phyloP scores from a whole-genome alignment of 805 yeast species.

The Candida incommunis region DNA sequence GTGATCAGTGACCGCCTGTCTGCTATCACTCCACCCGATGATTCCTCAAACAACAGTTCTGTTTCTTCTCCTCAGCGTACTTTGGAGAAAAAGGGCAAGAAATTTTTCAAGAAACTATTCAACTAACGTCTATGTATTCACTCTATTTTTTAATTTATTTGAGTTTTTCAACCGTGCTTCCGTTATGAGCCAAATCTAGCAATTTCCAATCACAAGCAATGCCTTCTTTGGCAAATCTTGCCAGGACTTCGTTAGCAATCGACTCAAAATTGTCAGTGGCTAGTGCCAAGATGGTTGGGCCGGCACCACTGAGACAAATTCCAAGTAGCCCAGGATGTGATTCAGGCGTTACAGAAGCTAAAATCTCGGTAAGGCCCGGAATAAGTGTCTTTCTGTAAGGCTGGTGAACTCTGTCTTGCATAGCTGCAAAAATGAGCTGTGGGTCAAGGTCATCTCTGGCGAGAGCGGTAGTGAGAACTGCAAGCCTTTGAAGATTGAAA shows the following conservation, averaged over 20 bases:
- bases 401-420: conserved; percentile 95
- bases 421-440: conserved; percentile 75
- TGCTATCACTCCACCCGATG: too few species aligned
- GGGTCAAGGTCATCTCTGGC: conserved; percentile 75
- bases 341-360: conserved; percentile 66
- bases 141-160: background rate
- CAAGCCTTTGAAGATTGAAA: conserved; percentile 85
- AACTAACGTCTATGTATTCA: background rate
- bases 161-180: background rate
- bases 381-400: conserved; percentile 88
- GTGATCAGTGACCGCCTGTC: too few species aligned
- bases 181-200: conserved; percentile 76
- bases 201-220: conserved; percentile 74
- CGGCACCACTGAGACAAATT: conserved; percentile 93
- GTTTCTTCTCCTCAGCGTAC: background rate
- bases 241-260: conserved; percentile 65
- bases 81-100: background rate
- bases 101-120: background rate
- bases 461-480: conserved; percentile 83
- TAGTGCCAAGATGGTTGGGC: conserved; percentile 89
- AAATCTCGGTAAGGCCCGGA: conserved; percentile 79
- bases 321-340: conserved; percentile 80
- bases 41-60: too few species aligned
- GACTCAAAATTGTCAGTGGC: conserved; percentile 80
- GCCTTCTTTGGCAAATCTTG: conserved; percentile 46